Conservation (phyloP, 768 basidiomycete genomes). For the Tylopilus felleus region DNA sequence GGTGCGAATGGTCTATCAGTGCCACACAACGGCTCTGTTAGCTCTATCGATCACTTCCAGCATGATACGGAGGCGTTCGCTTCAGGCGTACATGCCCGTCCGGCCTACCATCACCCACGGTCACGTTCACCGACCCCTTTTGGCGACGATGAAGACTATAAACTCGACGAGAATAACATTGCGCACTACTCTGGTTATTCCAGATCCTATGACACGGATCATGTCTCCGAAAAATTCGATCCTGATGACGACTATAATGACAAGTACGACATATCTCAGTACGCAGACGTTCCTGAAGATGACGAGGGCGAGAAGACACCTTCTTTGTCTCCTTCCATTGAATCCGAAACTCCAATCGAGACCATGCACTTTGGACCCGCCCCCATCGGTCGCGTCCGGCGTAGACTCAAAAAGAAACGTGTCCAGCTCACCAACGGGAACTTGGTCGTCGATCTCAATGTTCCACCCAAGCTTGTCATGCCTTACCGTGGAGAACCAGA, state of each 20-base stretch:
- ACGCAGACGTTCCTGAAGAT: conserved; percentile 24
- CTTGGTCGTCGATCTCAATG: conserved; percentile 77
- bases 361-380: conserved; percentile 88
- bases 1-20: conserved; percentile 30
- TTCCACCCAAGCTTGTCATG: conserved; percentile 81
- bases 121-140: conserved; percentile 78
- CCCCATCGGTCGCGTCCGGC: conserved; percentile 70
- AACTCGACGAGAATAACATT: conserved; percentile 52
- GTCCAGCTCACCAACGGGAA: conserved; percentile 87
- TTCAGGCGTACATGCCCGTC: conserved; percentile 53
- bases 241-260: conserved; percentile 12
- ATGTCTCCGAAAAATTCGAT: conserved; percentile 25
- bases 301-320: conserved; percentile 25
- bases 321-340: conserved; percentile 29
- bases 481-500: conserved; percentile 69
- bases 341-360: conserved; percentile 53
- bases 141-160: conserved; percentile 70
- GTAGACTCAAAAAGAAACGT: conserved; percentile 76
- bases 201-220: conserved; percentile 12
- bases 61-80: conserved; percentile 69
- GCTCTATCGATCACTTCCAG: conserved; percentile 52
- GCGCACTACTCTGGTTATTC: conserved; percentile 51
- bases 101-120: conserved; percentile 48
- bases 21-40: conserved; percentile 31
- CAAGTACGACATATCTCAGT: conserved; percentile 33